Evolutionary conservation across 495 filamentous ascomycete genomes (phyloP), one percentile per base, ranked within the genome.

Genomic region (Aspergillus saccharolyticus): DNA sequence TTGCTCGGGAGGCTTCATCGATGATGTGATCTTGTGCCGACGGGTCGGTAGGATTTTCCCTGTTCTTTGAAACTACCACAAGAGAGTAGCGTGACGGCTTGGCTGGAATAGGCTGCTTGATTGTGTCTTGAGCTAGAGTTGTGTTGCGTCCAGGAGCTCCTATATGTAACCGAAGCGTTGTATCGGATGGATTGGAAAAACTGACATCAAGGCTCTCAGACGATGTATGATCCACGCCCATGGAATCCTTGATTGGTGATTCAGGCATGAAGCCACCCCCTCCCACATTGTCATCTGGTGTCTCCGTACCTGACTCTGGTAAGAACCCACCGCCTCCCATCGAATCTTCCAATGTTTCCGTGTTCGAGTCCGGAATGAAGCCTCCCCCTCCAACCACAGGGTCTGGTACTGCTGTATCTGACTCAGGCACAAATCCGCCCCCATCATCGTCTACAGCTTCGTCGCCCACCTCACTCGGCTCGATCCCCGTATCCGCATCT

Each of bases 361-460:
- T 20, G 14, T 30, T 24, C 12, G 33, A 2, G 2, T 39, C 33
- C 2, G 33, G 33, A 2, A 39, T 8, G 20, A 21, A 54, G 16
- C 33, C 33, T 0, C 28, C 9, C 14, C 15, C 18, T 42, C 30
- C 30, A 15, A 19, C 7, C 14, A 21, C 1, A 1, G 17, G 17
- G 14, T 52, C 16, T 12, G 16, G 46, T 9, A 30, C 17, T 1
- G 30, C 24, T 30, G 25, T 19, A 18, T 53, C 19, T 19, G 30
- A 54, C 30, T 51, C 59, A 22, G 45, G 39, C 3, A 58, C 60
- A 55, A 79, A 82, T 0, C 78, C 78, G 42, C 76, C 70, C 3
- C 47, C 65, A 19, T 68, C 73, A 43, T 68, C 69, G 33, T 39
- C 33, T 12, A 39, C 33, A 17, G 58, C 62, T 1, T 63, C 50